phyloP scores from a whole-genome alignment of 2,329 filamentous ascomycete genomes.

The Colletotrichum sojae region DNA sequence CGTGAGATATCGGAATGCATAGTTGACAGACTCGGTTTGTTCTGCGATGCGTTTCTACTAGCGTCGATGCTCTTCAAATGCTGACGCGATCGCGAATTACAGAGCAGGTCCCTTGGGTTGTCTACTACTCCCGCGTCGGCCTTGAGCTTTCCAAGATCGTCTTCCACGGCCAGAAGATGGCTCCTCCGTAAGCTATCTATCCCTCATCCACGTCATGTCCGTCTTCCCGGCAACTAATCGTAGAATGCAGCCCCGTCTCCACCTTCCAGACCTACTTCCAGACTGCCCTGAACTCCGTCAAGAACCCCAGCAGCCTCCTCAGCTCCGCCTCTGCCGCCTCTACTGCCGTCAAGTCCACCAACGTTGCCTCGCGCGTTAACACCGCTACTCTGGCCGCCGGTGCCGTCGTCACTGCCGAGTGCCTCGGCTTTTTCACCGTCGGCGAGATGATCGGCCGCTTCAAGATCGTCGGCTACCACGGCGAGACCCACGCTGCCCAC shows the following conservation, averaged over 20 bases:
- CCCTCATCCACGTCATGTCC: constrained; percentile 24
- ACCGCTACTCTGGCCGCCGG: constrained; percentile 78
- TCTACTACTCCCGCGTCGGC: constrained; percentile 94
- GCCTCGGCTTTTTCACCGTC: constrained; percentile 96
- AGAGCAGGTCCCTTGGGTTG: constrained; percentile 88
- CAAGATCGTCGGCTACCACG: constrained; percentile 95
- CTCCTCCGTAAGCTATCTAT: constrained; percentile 83
- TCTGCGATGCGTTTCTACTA: neutral
- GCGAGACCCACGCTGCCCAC: constrained; percentile 72
- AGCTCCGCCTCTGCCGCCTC: constrained; percentile 68
- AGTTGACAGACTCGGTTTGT: neutral
- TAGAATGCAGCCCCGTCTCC: constrained; percentile 73
- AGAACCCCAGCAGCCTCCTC: constrained; percentile 76
- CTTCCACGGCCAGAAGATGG: constrained; percentile 90
- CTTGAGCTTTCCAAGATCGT: constrained; percentile 91
- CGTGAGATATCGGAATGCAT: constrained; percentile 51
- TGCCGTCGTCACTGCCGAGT: constrained; percentile 86
- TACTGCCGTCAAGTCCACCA: constrained; percentile 62
- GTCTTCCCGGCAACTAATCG: constrained; percentile 15
- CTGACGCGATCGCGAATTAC: constrained; percentile 42
- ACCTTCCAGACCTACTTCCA: constrained; percentile 92
- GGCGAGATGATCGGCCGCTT: constrained; percentile 96
- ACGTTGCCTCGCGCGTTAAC: constrained; percentile 65
- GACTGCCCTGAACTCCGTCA: constrained; percentile 77
- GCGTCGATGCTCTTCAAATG: neutral